Percentiles rank a stretch among this genome's conserved stretches.
phyloP scores from a whole-genome alignment of 2,329 filamentous ascomycete species.

The Endocalyx cinctus region DNA sequence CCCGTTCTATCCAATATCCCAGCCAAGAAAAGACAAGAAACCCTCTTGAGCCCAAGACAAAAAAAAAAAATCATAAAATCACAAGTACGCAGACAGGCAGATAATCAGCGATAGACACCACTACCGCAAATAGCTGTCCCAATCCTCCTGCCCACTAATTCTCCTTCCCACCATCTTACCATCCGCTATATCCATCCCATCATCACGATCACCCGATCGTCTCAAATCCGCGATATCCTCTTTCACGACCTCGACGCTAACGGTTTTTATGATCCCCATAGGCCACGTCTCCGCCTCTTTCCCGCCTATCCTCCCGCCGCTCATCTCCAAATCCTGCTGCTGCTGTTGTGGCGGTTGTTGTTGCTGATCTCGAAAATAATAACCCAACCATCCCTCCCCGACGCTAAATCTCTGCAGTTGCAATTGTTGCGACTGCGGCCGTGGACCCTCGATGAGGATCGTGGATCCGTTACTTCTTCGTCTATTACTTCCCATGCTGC shows the following conservation, averaged over 20 bases:
- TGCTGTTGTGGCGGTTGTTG: too few species aligned
- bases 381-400: too few species aligned
- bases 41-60: background rate
- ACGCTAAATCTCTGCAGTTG: too few species aligned
- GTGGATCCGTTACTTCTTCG: slow-evolving; percentile 18
- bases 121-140: slow-evolving; percentile 12
- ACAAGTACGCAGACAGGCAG: too few species aligned
- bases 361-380: too few species aligned
- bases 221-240: slow-evolving; percentile 25
- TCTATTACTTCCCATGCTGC: too few species aligned
- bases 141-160: slow-evolving; percentile 9
- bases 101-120: background rate
- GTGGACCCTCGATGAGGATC: slow-evolving; percentile 21
- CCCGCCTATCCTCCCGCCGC: background rate
- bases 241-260: slow-evolving; percentile 31
- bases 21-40: too few species aligned
- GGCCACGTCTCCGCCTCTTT: slow-evolving; percentile 22
- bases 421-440: too few species aligned
- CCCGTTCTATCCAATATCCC: too few species aligned
- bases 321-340: too few species aligned
- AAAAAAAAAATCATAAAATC: background rate
- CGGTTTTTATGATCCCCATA: slow-evolving; percentile 33
- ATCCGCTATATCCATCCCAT: slow-evolving; percentile 7
- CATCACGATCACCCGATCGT: too few species aligned
- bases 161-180: slow-evolving; percentile 4